These are phyloP conservation scores for Leccinum subtestaceum DNA, from an alignment of 768 basidiomycete species.

Conservation along the genomic window DNA sequence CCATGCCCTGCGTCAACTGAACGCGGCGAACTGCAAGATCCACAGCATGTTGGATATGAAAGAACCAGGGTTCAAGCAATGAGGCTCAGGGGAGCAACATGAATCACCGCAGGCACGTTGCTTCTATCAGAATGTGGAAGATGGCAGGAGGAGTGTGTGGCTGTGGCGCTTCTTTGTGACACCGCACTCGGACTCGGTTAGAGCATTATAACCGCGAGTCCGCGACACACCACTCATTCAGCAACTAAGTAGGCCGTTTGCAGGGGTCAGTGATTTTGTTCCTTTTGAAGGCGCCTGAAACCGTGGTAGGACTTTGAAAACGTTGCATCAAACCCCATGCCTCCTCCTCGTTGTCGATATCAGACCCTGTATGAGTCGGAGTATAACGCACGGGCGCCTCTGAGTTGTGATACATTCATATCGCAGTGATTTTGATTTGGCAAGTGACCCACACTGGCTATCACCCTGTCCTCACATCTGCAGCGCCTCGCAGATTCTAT, in stretches of 20 bases:
- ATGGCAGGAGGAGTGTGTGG: not conserved
- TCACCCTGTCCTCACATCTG: not conserved
- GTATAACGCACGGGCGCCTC: not conserved
- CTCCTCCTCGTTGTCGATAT: conserved; percentile 11
- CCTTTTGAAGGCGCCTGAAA: not conserved
- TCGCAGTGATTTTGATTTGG: not conserved
- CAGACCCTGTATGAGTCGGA: not conserved
- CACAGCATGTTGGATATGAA: not conserved
- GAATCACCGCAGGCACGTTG: conserved; percentile 12
- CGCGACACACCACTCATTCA: no score
- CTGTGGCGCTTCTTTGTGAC: not conserved
- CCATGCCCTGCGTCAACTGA: conserved; percentile 8
- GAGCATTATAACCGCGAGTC: no score
- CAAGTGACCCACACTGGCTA: not conserved
- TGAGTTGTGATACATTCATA: not conserved
- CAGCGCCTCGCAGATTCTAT: not conserved
- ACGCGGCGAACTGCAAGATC: conserved; percentile 17
- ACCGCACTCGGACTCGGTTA: no score
- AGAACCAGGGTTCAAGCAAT: conserved; percentile 3
- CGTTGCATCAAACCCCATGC: not conserved
- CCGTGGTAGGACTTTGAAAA: not conserved
- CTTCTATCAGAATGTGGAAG: not conserved
- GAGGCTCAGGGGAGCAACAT: conserved; percentile 6
- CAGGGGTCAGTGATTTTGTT: not conserved
- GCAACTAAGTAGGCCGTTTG: no score